phyloP scores from a whole-genome alignment of 2,329 filamentous ascomycete species.

The Neonectria punicea region DNA sequence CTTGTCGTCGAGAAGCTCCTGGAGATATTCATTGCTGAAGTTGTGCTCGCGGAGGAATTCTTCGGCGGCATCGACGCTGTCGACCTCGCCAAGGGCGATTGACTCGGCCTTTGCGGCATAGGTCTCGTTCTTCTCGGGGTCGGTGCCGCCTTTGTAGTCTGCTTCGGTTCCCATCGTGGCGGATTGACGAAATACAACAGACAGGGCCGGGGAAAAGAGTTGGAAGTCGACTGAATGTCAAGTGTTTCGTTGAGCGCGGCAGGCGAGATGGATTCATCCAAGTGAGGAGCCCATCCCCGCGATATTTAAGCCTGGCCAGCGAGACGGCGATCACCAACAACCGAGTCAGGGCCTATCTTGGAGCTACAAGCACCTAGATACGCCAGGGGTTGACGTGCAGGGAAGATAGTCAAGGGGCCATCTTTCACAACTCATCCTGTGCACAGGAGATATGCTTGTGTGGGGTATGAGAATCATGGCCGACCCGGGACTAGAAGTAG shows the following conservation, averaged over 20 bases:
- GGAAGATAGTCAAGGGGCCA: not conserved
- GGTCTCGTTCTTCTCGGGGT: constrained; percentile 27
- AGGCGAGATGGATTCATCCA: not conserved
- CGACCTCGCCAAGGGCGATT: constrained; percentile 26
- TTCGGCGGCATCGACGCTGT: constrained; percentile 32
- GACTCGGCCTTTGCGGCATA: constrained; percentile 29
- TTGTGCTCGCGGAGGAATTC: constrained; percentile 36
- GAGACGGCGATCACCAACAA: not conserved
- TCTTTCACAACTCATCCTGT: not conserved
- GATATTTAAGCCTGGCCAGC: not conserved
- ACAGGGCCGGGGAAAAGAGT: no score
- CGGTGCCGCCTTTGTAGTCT: not conserved
- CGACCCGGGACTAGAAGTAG: not conserved
- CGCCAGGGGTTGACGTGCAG: not conserved
- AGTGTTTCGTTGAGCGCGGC: not conserved
- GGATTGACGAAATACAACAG: not conserved
- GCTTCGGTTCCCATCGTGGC: constrained; percentile 3
- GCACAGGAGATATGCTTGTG: not conserved
- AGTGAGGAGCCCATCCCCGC: not conserved
- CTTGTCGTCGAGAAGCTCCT: constrained; percentile 28
- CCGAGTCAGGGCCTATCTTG: not conserved
- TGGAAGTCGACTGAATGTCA: no score
- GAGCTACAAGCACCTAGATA: not conserved
- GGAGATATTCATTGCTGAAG: constrained; percentile 34
- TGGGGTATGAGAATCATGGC: not conserved